Evolutionary conservation across 768 basidiomycete species (phyloP).

Genomic region (Tricholoma flavovirens): DNA sequence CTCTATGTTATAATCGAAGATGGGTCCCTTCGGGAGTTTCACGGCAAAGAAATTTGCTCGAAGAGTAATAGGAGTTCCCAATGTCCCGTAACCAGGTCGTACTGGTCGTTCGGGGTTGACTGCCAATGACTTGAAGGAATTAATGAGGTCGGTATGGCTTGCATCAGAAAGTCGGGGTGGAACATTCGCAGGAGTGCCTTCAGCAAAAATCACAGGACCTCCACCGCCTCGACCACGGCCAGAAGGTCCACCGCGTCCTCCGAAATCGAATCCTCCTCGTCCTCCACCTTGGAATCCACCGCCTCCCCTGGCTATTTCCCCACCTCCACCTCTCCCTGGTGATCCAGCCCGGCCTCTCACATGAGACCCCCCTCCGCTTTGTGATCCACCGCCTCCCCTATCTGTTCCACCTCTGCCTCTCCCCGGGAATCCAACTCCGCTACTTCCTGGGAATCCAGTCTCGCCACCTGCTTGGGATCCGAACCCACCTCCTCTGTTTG

Average conservation of each 20-base stretch:
- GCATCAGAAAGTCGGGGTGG: slow-evolving; percentile 29
- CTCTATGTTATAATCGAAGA: slow-evolving; percentile 53
- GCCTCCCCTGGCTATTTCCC: slow-evolving; percentile 15
- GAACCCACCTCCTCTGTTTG: slow-evolving; percentile 10
- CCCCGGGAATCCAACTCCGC: neutral
- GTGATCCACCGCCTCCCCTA: neutral
- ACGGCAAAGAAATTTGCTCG: slow-evolving; percentile 63
- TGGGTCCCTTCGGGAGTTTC: slow-evolving; percentile 34
- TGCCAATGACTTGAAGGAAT: slow-evolving; percentile 29
- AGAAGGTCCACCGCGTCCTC: slow-evolving; percentile 16
- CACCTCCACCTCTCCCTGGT: neutral
- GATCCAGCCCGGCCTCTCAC: neutral
- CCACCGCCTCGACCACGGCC: slow-evolving; percentile 18
- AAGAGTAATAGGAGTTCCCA: slow-evolving; percentile 41
- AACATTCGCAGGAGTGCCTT: slow-evolving; percentile 27
- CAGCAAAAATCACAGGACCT: slow-evolving; percentile 35
- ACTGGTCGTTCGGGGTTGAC: slow-evolving; percentile 35
- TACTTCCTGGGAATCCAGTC: neutral
- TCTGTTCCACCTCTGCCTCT: neutral
- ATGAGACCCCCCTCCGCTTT: neutral
- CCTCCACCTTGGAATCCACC: slow-evolving; percentile 18
- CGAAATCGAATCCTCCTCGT: slow-evolving; percentile 17
- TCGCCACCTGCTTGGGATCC: neutral
- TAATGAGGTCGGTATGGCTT: slow-evolving; percentile 33
- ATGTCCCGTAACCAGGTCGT: slow-evolving; percentile 52